Evolutionary conservation across 257 asterid genomes (phyloP).

Genomic region (Solanum megistacrolobum): DNA sequence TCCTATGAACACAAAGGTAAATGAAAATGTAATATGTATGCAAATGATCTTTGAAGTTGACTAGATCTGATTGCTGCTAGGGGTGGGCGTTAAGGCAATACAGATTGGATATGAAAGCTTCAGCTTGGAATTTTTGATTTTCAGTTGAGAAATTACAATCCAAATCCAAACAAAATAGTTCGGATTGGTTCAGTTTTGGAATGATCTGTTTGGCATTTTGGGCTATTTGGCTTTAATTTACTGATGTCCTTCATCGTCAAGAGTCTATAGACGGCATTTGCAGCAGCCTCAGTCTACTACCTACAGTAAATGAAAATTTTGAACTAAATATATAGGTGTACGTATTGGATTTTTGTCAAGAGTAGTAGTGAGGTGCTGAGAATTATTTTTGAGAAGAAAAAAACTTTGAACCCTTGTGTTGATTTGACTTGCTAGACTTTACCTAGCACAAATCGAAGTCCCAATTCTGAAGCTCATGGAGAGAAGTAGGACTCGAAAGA

Average conservation of each 20-base stretch:
- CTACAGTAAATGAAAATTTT: neutral
- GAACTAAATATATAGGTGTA: neutral
- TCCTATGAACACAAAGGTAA: neutral
- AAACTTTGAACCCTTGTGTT: neutral
- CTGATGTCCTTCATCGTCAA: conserved; percentile 9
- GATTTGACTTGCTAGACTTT: neutral
- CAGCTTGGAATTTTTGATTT: neutral
- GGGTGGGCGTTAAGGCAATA: neutral
- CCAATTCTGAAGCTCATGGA: neutral
- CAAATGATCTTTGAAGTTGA: neutral
- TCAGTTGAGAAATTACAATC: neutral
- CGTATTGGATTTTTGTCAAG: neutral
- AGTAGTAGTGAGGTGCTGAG: neutral
- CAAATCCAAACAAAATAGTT: neutral
- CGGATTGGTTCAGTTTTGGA: neutral
- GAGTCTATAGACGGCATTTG: conserved; percentile 29
- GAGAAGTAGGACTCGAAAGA: neutral
- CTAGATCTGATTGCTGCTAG: neutral
- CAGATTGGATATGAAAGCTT: neutral
- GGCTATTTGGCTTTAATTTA: neutral
- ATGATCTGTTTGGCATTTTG: neutral
- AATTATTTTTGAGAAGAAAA: neutral
- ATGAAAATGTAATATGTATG: neutral
- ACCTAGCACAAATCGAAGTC: neutral
- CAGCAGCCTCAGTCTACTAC: neutral